Evolutionary conservation across 2,329 filamentous ascomycete species (phyloP), one percentile per base, ranked within the genome.

Genomic region (Atkinsonella texensis): DNA sequence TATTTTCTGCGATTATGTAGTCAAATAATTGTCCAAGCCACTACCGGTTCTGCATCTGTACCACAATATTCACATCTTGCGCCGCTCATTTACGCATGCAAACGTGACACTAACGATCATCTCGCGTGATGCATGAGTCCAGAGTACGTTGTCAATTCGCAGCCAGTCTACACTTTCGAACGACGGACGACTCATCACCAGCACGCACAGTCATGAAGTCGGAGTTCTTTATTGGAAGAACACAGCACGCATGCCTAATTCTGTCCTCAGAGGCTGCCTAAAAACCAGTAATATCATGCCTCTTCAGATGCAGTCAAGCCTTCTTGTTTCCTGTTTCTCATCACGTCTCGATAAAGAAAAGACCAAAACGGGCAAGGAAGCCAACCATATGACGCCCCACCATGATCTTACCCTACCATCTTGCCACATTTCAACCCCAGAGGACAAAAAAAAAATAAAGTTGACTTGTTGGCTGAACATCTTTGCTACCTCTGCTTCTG

Each of bases 351-450:
- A 66, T 66, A 66, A 67, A 68, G 65, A 70, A 35, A 38, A 68
- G 66, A 70, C 62, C 67, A 15, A 69, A 70, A 70, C 64, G 68
- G 70, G 67, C 67, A 70, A 41, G 43, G 50, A 70, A 67, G 67
- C 68, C 70, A 63, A 69, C 69, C 38, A 61, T 65, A 67, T 68
- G 69, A 71, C 69, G 69, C 69, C 69, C 63, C 68, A 68, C 67
- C 66, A 67, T 70, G 67, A 70, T 71, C 68, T 39, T 69, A 69
- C 68, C 63, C 61, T 63, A 62, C 59, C 62, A 56, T 58, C 59
- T 55, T 52, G 56, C 55, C 60, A 56, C 46, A 28, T 52, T 53
- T 53, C 52, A 55, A 55, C 52, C 52, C 46, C 31, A 50, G 47
- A 53, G 35, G 35, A 38, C 35, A 38, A 18, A 39, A 15, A 46